phyloP scores from a whole-genome alignment of 176 grass and related monocot genomes.

The Aegilops speltoides region DNA sequence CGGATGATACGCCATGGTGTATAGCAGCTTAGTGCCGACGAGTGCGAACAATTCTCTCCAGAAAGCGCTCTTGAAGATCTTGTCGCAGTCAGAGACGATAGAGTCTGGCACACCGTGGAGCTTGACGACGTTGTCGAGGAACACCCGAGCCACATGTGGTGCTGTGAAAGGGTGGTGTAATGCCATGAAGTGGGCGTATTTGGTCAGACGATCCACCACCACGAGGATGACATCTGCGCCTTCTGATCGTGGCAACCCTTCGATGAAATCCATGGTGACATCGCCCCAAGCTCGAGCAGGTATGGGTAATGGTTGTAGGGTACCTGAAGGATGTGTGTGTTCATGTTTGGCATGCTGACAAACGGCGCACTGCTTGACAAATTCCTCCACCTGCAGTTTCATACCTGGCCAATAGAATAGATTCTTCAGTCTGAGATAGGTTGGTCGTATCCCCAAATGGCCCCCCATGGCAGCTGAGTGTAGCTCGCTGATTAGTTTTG shows the following conservation, averaged over 20 bases:
- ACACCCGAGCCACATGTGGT: too few species aligned
- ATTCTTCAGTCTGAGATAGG: neutral
- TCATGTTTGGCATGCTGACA: neutral
- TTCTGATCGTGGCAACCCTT: too few species aligned
- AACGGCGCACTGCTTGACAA: neutral
- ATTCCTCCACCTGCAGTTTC: neutral
- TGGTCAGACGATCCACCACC: too few species aligned
- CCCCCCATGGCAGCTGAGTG: neutral
- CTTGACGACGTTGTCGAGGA: too few species aligned
- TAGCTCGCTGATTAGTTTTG: neutral
- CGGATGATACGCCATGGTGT: too few species aligned
- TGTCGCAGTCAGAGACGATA: too few species aligned
- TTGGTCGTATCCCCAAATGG: neutral
- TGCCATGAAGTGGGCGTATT: too few species aligned
- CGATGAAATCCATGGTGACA: neutral
- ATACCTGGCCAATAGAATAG: neutral
- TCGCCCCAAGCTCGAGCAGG: neutral
- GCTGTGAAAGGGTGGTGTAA: too few species aligned
- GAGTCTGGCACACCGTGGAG: too few species aligned
- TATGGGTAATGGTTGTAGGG: neutral
- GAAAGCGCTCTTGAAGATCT: neutral
- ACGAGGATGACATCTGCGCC: too few species aligned
- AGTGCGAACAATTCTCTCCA: too few species aligned
- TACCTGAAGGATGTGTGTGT: neutral
- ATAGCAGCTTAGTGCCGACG: too few species aligned